Evolutionary conservation across 2,329 filamentous ascomycete species (phyloP).

Genomic region (Penicillium sp.): DNA sequence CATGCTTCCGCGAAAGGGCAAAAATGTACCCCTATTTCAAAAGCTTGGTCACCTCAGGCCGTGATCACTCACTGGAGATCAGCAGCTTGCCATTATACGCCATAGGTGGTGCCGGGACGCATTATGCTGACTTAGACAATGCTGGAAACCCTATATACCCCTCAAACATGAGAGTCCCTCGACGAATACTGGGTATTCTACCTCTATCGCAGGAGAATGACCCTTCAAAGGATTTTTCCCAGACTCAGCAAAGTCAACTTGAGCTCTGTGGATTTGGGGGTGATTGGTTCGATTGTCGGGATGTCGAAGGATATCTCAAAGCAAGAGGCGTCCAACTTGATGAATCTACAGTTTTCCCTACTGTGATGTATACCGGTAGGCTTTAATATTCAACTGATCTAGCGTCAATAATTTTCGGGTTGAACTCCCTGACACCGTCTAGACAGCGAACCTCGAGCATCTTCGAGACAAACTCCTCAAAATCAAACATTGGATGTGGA

Average conservation of each 20-base stretch:
- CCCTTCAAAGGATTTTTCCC: not conserved
- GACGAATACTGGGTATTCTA: slow-evolving; percentile 16
- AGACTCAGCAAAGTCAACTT: slow-evolving; percentile 3
- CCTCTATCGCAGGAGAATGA: not conserved
- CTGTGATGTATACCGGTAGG: not conserved
- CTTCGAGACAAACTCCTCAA: not conserved
- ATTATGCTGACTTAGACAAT: slow-evolving; percentile 53
- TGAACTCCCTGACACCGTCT: too few relatives aligned
- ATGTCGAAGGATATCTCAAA: slow-evolving; percentile 24
- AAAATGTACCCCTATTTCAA: slow-evolving; percentile 43
- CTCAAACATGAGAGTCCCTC: slow-evolving; percentile 26
- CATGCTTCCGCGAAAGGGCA: slow-evolving; percentile 56
- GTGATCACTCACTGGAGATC: slow-evolving; percentile 57
- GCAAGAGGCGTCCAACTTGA: slow-evolving; percentile 1
- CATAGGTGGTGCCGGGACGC: slow-evolving; percentile 69
- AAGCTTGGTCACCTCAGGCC: slow-evolving; percentile 39
- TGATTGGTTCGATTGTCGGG: slow-evolving; percentile 24
- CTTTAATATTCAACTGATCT: too few relatives aligned
- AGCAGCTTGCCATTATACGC: slow-evolving; percentile 65
- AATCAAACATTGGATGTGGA: not conserved
- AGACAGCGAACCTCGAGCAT: too few relatives aligned
- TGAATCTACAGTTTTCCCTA: not conserved
- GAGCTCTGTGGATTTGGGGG: slow-evolving; percentile 20
- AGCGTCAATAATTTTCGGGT: too few relatives aligned
- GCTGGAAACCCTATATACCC: slow-evolving; percentile 37